phyloP scores from a whole-genome alignment of 2,329 filamentous ascomycete genomes.

The Monilinia aucupariae region DNA sequence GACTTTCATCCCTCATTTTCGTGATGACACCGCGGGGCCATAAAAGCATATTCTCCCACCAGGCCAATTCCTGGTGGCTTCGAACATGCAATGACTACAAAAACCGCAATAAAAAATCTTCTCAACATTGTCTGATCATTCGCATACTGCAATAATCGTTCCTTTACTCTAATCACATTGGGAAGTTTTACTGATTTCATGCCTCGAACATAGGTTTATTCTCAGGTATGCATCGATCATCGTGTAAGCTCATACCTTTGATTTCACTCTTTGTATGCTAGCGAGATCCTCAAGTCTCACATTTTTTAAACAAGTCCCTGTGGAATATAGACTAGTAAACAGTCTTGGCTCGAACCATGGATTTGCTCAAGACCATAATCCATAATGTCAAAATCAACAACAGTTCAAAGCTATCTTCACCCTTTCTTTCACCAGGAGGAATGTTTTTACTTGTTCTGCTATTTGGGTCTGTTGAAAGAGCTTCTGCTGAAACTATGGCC shows the following conservation, averaged over 20 bases:
- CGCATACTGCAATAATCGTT: neutral
- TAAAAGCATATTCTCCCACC: slow-evolving; percentile 40
- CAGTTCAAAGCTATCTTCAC: neutral
- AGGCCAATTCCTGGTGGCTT: slow-evolving; percentile 31
- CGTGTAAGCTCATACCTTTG: neutral
- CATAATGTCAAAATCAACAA: neutral
- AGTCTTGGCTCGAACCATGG: neutral
- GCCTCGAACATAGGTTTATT: neutral
- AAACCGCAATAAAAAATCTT: slow-evolving; percentile 61
- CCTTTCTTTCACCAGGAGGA: neutral
- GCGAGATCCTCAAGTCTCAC: neutral
- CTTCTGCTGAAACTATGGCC: too few relatives aligned
- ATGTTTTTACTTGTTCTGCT: neutral
- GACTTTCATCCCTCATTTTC: slow-evolving; percentile 15
- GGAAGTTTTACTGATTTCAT: neutral
- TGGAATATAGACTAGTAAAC: neutral
- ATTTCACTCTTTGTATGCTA: neutral
- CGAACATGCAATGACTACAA: slow-evolving; percentile 48
- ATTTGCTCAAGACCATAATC: neutral
- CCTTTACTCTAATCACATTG: neutral
- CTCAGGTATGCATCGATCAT: neutral
- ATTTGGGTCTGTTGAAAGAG: too few relatives aligned
- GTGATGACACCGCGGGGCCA: slow-evolving; percentile 51
- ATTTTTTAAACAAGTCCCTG: neutral
- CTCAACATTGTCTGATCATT: slow-evolving; percentile 54